A percentile compares a stretch with the other conserved stretches of the same genome.
Conservation (phyloP, 2,329 filamentous ascomycete species). For the Calonectria hongkongensis region DNA sequence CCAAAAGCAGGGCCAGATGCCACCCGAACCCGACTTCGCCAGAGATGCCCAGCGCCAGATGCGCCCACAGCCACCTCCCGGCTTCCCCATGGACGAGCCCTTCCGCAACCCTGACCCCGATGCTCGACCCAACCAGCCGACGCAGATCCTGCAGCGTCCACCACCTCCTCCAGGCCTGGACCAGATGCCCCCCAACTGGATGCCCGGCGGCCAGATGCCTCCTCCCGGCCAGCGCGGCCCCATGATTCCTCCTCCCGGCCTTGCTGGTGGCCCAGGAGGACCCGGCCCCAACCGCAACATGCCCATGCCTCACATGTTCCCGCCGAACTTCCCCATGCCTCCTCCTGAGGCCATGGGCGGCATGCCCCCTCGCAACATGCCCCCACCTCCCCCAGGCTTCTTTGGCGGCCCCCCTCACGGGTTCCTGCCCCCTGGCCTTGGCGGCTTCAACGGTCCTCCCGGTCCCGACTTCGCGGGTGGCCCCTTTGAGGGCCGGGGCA, state of each 20-base stretch:
- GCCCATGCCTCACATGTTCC: slow-evolving; percentile 76
- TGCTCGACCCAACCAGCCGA: slow-evolving; percentile 71
- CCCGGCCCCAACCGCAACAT: slow-evolving; percentile 60
- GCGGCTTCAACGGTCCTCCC: slow-evolving; percentile 72
- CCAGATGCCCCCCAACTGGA: slow-evolving; percentile 75
- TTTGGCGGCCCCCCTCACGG: slow-evolving; percentile 70
- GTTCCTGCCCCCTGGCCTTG: slow-evolving; percentile 74
- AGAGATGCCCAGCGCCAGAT: slow-evolving; percentile 63
- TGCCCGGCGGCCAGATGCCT: slow-evolving; percentile 68
- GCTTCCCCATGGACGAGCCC: slow-evolving; percentile 71
- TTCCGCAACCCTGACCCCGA: slow-evolving; percentile 71
- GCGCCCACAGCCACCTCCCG: slow-evolving; percentile 68
- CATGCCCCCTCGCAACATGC: slow-evolving; percentile 72
- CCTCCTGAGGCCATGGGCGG: slow-evolving; percentile 70
- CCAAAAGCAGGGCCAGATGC: slow-evolving; percentile 52
- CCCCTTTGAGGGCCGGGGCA: slow-evolving; percentile 74
- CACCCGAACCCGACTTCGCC: slow-evolving; percentile 66
- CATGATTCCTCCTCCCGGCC: slow-evolving; percentile 78
- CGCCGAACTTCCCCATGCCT: slow-evolving; percentile 75
- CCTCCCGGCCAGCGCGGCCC: slow-evolving; percentile 65
- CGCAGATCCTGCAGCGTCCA: slow-evolving; percentile 79
- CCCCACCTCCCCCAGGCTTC: slow-evolving; percentile 75
- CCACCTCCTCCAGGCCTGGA: slow-evolving; percentile 76
- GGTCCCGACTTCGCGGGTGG: slow-evolving; percentile 67
- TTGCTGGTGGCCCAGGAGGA: slow-evolving; percentile 58